Evolutionary conservation across 371 early-diverging fungal genomes (phyloP).

Genomic region (Mucor saturninus): DNA sequence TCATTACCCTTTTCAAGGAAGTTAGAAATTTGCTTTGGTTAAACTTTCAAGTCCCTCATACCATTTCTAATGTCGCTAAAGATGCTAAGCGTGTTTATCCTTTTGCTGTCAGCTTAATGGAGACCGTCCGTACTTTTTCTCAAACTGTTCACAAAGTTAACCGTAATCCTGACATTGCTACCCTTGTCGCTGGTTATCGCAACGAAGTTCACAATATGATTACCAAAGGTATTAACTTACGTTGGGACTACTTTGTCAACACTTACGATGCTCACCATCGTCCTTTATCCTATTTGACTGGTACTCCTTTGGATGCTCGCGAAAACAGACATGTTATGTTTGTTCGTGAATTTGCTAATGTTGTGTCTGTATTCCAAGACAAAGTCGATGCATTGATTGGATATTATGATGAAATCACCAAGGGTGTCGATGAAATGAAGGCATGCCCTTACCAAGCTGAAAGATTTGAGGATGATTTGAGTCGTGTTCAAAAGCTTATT

Average conservation of each 20-base stretch:
- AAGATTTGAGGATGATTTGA: slow-evolving; percentile 72
- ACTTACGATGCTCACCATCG: slow-evolving; percentile 70
- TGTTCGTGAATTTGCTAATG: slow-evolving; percentile 92
- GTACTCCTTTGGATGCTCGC: slow-evolving; percentile 60
- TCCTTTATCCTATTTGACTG: slow-evolving; percentile 53
- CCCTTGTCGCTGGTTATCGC: slow-evolving; percentile 89
- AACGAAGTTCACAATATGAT: slow-evolving; percentile 93
- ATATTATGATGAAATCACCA: slow-evolving; percentile 82
- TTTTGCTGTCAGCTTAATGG: slow-evolving; percentile 94
- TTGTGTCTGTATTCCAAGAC: slow-evolving; percentile 93
- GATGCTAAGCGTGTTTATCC: slow-evolving; percentile 98
- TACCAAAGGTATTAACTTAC: slow-evolving; percentile 81
- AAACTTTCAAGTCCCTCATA: slow-evolving; percentile 91
- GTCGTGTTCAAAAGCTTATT: slow-evolving; percentile 83
- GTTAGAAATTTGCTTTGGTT: slow-evolving; percentile 94
- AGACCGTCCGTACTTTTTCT: slow-evolving; percentile 92
- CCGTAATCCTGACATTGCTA: slow-evolving; percentile 75
- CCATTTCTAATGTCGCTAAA: slow-evolving; percentile 91
- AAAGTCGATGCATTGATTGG: slow-evolving; percentile 87
- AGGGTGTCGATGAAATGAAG: slow-evolving; percentile 81
- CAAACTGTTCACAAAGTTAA: slow-evolving; percentile 84
- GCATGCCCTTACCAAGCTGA: slow-evolving; percentile 77
- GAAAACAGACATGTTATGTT: slow-evolving; percentile 92
- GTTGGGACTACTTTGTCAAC: slow-evolving; percentile 97
- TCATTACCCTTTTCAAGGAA: slow-evolving; percentile 97